These are phyloP conservation scores for Glomus cerebriforme DNA, from an alignment of 192 early-diverging fungal species.

Conservation along the genomic window DNA sequence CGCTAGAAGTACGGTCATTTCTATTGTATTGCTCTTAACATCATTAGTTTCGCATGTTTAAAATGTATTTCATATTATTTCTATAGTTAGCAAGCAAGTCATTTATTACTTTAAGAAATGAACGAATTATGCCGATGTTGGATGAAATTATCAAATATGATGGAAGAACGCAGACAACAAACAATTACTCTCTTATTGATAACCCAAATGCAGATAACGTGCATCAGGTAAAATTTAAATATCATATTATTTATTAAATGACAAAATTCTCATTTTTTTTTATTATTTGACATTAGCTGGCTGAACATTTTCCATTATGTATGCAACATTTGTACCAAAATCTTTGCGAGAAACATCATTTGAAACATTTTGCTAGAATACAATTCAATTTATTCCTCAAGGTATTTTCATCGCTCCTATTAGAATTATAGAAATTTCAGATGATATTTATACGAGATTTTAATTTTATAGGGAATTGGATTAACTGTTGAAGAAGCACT, in stretches of 20 bases:
- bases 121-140: constrained; percentile 86
- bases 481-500: constrained; percentile 87
- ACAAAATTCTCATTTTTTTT: neutral
- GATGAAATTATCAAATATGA: constrained; percentile 80
- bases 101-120: constrained; percentile 86
- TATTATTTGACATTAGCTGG: constrained; percentile 42
- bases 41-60: neutral
- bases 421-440: neutral
- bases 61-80: neutral
- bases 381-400: constrained; percentile 95
- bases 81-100: constrained; percentile 69
- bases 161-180: constrained; percentile 64
- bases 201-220: constrained; percentile 68
- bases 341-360: constrained; percentile 74
- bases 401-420: constrained; percentile 28
- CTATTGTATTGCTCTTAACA: neutral
- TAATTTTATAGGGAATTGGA: constrained; percentile 66
- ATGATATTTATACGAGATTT: neutral
- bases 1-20: constrained; percentile 52
- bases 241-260: neutral
- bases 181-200: constrained; percentile 49
- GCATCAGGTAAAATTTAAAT: constrained; percentile 49
- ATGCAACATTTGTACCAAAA: constrained; percentile 82
- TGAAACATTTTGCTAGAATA: constrained; percentile 86
- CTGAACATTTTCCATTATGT: constrained; percentile 84